These are phyloP conservation scores for Asterella californica DNA, from an alignment of 225 moss, liverwort and hornwort genomes.

Conservation along the genomic window DNA sequence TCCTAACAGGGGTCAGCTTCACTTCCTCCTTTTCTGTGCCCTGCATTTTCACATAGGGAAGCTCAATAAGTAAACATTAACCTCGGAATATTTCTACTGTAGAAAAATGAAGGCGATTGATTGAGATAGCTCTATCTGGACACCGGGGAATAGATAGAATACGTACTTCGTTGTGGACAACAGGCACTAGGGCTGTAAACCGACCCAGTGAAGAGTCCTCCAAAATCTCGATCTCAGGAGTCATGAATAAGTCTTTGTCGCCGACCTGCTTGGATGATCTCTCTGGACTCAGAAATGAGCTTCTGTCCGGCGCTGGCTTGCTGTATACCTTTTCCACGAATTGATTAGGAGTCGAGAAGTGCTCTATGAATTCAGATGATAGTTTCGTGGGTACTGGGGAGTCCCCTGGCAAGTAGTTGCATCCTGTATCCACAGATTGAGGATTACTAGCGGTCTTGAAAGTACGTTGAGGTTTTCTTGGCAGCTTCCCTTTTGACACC, in stretches of 20 bases:
- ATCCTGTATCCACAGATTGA: constrained; percentile 16
- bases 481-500: constrained; percentile 11
- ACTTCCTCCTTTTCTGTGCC: constrained; percentile 38
- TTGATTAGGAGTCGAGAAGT: constrained; percentile 11
- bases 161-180: constrained; percentile 43
- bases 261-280: constrained; percentile 4
- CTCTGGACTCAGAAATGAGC: constrained; percentile 14
- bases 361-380: neutral
- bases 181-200: constrained; percentile 36
- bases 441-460: constrained; percentile 13
- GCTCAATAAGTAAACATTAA: neutral
- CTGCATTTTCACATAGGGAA: constrained; percentile 12
- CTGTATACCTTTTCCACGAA: neutral
- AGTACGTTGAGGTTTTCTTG: constrained; percentile 16
- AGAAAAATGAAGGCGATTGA: neutral
- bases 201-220: constrained; percentile 39
- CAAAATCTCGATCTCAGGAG: constrained; percentile 7
- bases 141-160: too few relatives aligned
- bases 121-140: too few relatives aligned
- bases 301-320: constrained; percentile 1
- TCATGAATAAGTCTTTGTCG: constrained; percentile 6
- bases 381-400: neutral
- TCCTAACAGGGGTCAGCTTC: constrained; percentile 41
- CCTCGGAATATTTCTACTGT: neutral
- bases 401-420: constrained; percentile 15